Evolutionary conservation across 345 rosid species (phyloP).

Genomic region (Euphorbia tirucalli): DNA sequence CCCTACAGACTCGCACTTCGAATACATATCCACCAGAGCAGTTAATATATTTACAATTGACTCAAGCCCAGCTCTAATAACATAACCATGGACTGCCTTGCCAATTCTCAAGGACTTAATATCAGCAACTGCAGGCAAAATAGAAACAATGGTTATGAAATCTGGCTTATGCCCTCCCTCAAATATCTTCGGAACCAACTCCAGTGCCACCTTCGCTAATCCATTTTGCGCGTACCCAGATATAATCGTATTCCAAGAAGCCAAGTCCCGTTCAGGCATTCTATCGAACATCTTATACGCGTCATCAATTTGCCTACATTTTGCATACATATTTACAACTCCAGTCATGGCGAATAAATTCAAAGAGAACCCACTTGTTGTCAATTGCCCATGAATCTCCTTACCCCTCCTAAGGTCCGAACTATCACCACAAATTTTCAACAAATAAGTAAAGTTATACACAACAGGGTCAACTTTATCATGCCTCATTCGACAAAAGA

Average conservation of each 20-base stretch:
- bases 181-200: slow-evolving; percentile 55
- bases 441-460: slow-evolving; percentile 68
- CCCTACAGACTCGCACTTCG: slow-evolving; percentile 17
- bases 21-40: slow-evolving; percentile 34
- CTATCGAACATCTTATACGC: slow-evolving; percentile 80
- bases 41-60: slow-evolving; percentile 19
- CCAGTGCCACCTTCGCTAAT: slow-evolving; percentile 51
- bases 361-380: slow-evolving; percentile 55
- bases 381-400: slow-evolving; percentile 71
- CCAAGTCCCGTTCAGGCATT: slow-evolving; percentile 79
- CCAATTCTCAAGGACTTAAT: slow-evolving; percentile 19
- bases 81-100: slow-evolving; percentile 28
- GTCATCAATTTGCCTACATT: slow-evolving; percentile 55
- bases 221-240: slow-evolving; percentile 80
- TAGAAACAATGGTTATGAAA: slow-evolving; percentile 23
- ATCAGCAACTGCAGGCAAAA: slow-evolving; percentile 23
- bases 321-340: slow-evolving; percentile 61
- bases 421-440: slow-evolving; percentile 65
- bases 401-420: slow-evolving; percentile 53
- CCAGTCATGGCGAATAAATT: slow-evolving; percentile 71
- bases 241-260: slow-evolving; percentile 80
- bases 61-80: slow-evolving; percentile 23
- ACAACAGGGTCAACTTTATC: slow-evolving; percentile 57
- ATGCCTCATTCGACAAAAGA: slow-evolving; percentile 60
- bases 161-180: slow-evolving; percentile 39